Evolutionary conservation across 2,329 filamentous ascomycete genomes (phyloP).

Genomic region (Aspergillus pseudoglaucus): DNA sequence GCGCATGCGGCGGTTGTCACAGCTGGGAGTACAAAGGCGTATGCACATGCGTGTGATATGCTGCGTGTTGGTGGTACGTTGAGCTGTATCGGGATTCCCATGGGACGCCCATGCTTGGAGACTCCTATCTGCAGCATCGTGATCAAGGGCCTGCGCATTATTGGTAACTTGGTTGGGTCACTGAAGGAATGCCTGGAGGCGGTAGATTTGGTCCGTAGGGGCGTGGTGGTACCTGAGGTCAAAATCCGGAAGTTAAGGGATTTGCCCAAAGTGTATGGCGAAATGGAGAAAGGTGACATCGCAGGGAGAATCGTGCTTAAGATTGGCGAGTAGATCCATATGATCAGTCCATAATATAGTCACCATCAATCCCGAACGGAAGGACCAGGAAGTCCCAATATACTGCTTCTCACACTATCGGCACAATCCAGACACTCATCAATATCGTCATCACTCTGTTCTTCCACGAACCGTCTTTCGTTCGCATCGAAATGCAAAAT

Average conservation of each 20-base stretch:
- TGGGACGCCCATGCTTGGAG: conserved; percentile 32
- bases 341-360: no score
- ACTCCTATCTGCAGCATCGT: conserved; percentile 40
- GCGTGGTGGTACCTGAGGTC: conserved; percentile 38
- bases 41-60: conserved; percentile 39
- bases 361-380: no score
- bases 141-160: conserved; percentile 40
- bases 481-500: no score
- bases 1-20: conserved; percentile 40
- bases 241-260: conserved; percentile 38
- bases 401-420: no score
- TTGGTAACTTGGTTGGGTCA: conserved; percentile 40
- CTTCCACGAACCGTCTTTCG: no score
- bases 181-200: conserved; percentile 43
- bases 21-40: conserved; percentile 37
- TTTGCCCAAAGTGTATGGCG: conserved; percentile 37
- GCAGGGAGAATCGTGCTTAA: conserved; percentile 39
- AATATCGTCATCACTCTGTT: no score
- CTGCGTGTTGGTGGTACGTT: conserved; percentile 39
- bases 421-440: no score
- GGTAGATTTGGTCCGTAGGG: conserved; percentile 37
- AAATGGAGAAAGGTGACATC: conserved; percentile 41
- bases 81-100: conserved; percentile 41
- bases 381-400: no score
- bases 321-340: conserved; percentile 20